Evolutionary conservation across 2,329 filamentous ascomycete genomes (phyloP).

Genomic region (Scedosporium apiospermum): DNA sequence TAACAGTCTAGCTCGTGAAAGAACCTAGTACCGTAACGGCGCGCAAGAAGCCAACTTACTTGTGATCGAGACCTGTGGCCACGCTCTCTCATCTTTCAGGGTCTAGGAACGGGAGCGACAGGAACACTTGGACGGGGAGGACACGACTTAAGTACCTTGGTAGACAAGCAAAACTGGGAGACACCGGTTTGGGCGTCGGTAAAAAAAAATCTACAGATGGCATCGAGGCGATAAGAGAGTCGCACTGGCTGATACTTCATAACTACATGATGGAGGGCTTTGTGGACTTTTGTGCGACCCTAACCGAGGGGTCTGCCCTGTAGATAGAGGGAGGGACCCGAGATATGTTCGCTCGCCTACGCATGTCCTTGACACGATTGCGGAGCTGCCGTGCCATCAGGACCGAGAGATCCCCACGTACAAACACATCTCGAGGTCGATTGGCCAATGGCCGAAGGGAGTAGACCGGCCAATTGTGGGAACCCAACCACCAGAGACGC

Average conservation of each 20-base stretch:
- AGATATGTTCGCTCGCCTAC: too few relatives aligned
- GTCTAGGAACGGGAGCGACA: background rate
- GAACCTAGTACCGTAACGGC: too few relatives aligned
- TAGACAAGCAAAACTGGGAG: background rate
- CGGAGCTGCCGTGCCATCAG: background rate
- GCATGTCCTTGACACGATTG: too few relatives aligned
- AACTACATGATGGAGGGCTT: background rate
- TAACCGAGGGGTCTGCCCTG: too few relatives aligned
- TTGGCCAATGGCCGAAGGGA: background rate
- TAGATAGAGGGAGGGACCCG: too few relatives aligned
- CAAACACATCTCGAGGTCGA: background rate
- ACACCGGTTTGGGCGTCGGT: too few relatives aligned
- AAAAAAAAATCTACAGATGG: too few relatives aligned
- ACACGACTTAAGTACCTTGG: background rate
- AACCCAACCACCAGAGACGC: background rate
- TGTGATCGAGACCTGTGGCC: background rate
- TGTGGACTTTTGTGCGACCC: too few relatives aligned
- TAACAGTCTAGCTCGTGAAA: too few relatives aligned
- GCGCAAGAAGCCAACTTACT: background rate
- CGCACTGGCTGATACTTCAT: background rate
- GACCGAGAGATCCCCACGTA: background rate
- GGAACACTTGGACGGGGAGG: background rate
- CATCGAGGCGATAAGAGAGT: background rate
- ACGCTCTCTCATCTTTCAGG: background rate
- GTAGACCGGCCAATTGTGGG: background rate